Conservation (phyloP, 495 filamentous ascomycete species). For the Entonaema liquescens region DNA sequence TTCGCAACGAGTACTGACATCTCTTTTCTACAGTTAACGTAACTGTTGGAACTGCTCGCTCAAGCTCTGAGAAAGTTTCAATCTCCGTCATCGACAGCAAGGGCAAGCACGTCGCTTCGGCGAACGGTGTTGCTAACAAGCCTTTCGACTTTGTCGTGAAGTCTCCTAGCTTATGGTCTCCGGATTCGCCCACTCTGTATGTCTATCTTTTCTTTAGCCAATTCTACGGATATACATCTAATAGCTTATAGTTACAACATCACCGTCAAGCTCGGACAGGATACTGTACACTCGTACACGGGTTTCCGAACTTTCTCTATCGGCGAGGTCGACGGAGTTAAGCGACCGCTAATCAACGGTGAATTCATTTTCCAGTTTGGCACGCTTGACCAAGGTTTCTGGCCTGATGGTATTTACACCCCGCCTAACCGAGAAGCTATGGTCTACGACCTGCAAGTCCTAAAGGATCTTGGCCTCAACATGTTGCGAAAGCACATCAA, state of each 20-base stretch:
- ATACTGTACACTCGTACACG: slow-evolving; percentile 66
- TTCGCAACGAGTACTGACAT: neutral
- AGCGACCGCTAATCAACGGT: slow-evolving; percentile 68
- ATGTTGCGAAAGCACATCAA: slow-evolving; percentile 78
- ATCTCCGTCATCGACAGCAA: slow-evolving; percentile 53
- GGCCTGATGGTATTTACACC: slow-evolving; percentile 72
- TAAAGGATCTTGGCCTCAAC: slow-evolving; percentile 72
- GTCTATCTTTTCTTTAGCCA: neutral
- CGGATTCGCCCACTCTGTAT: slow-evolving; percentile 62
- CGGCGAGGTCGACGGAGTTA: slow-evolving; percentile 64
- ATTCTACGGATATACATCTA: neutral
- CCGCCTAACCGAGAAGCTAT: slow-evolving; percentile 70
- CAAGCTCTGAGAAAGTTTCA: slow-evolving; percentile 48
- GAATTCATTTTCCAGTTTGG: slow-evolving; percentile 72
- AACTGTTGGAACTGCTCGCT: slow-evolving; percentile 54
- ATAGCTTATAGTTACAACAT: slow-evolving; percentile 60
- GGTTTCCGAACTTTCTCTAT: slow-evolving; percentile 71
- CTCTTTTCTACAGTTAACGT: slow-evolving; percentile 56
- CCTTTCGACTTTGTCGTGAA: slow-evolving; percentile 61
- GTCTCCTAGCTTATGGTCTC: slow-evolving; percentile 66
- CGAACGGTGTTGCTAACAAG: slow-evolving; percentile 51
- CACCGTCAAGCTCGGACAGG: slow-evolving; percentile 62
- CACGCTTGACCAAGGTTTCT: slow-evolving; percentile 74
- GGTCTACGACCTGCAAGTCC: slow-evolving; percentile 67
- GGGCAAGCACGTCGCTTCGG: slow-evolving; percentile 46